phyloP scores from a whole-genome alignment of 805 yeast genomes.

The Candida insectorum region DNA sequence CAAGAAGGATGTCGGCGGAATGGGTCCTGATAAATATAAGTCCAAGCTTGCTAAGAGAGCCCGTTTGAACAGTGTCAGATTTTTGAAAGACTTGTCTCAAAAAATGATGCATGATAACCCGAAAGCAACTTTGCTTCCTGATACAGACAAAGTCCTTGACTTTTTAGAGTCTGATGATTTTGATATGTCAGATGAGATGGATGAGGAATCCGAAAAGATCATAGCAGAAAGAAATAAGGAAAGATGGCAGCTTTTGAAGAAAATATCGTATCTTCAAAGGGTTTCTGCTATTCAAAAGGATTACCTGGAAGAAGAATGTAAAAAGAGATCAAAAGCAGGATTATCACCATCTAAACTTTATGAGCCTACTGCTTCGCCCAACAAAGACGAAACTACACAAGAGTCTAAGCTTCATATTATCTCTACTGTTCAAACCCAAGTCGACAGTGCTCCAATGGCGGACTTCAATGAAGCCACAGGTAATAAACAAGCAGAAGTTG shows the following conservation, averaged over 20 bases:
- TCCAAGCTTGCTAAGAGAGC: conserved; percentile 44
- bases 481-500: conserved; percentile 3
- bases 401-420: too few relatives aligned
- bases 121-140: conserved; percentile 46
- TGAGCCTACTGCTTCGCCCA: background rate
- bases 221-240: conserved; percentile 47
- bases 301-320: conserved; percentile 36
- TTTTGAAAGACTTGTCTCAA: conserved; percentile 55
- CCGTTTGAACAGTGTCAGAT: conserved; percentile 50
- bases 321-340: conserved; percentile 35
- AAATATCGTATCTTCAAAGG: conserved; percentile 67
- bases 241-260: conserved; percentile 70
- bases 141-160: conserved; percentile 51
- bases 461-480: conserved; percentile 10
- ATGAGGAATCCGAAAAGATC: conserved; percentile 35
- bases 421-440: too few relatives aligned
- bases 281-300: conserved; percentile 51
- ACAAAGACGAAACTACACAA: background rate
- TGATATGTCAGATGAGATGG: conserved; percentile 31
- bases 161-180: conserved; percentile 49
- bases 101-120: conserved; percentile 39
- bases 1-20: conserved; percentile 70
- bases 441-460: background rate
- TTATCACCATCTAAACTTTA: conserved; percentile 3
- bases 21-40: conserved; percentile 65